Base-by-base conservation (phyloP, 129 eudicot genomes). In the Flaveria sonorensis region DNA sequence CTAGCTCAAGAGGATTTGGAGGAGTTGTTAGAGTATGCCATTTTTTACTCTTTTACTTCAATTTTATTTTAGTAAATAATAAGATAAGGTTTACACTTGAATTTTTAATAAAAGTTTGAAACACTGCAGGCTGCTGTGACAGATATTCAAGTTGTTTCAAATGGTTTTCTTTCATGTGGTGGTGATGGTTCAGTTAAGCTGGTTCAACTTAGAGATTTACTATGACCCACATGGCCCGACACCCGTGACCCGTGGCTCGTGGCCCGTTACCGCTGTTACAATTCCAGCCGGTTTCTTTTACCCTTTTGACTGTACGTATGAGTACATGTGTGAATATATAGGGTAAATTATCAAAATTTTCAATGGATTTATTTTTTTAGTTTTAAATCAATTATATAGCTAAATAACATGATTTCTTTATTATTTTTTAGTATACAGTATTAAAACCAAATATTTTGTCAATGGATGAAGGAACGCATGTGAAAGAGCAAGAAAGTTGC, bases 101-200 rank as follows among this genome's bases (percentile, higher is more conserved):
- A 73, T 55, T 19, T 66, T 26, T 73, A 57, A 80, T 56, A 18
- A 53, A 80, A 66, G 75, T 77, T 72, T 71, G 60, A 83, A 78
- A 80, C 80, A n/a, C 47, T 83, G 86, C 90, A 92, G 97, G 96
- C 90, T 63, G 96, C 83, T 57, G 89, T 92, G 46, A 92, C 97
- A 28, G 97, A 92, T 65, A 89, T 92, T 73, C 93, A 86, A 84
- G 93, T 89, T 52, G 87, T 86, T 77, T 81, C 93, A 48, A 75
- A 88, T 81, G 97, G 97, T 36, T 92, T 92, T 74, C 88, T 92
- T 72, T 80, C 96, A 32, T 92, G 97, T 83, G 97, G 97, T 59
- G 96, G 93, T 59, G 97, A 92, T 78, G 97, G 97, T 68, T 77
- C 83, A 12, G 97, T 92, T 60, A 92, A 89, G 79, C 66, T 80